phyloP scores from a whole-genome alignment of 2,329 filamentous ascomycete genomes.

The Cytospora chrysosperma region DNA sequence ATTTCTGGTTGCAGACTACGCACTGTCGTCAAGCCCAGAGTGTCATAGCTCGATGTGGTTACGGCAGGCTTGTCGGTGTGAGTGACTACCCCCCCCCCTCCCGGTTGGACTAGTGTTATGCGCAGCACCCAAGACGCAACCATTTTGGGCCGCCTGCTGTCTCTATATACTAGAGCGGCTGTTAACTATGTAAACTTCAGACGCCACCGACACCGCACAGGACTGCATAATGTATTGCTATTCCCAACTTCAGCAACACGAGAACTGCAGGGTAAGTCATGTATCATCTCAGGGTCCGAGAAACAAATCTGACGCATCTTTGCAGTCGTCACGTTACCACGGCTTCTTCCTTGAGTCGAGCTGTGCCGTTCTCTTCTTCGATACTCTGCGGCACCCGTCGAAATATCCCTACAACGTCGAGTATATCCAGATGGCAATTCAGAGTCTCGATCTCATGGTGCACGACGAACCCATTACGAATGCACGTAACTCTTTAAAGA shows the following conservation, averaged over 20 bases:
- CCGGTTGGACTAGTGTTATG: not conserved
- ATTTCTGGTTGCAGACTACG: slow-evolving; percentile 30
- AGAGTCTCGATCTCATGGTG: slow-evolving; percentile 29
- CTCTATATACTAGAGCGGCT: not conserved
- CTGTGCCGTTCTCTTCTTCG: slow-evolving; percentile 33
- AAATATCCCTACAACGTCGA: slow-evolving; percentile 33
- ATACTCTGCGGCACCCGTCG: slow-evolving; percentile 31
- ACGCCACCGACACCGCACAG: slow-evolving; percentile 33
- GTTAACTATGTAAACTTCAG: not conserved
- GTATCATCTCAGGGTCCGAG: not conserved
- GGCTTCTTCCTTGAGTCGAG: slow-evolving; percentile 33
- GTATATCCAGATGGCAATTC: slow-evolving; percentile 30
- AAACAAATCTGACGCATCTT: not conserved
- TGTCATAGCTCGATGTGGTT: slow-evolving; percentile 31
- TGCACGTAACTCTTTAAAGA: slow-evolving; percentile 26
- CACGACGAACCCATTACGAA: slow-evolving; percentile 26
- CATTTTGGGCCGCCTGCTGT: not conserved
- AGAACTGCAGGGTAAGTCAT: slow-evolving; percentile 8
- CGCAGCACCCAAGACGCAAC: no score
- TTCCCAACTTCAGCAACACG: slow-evolving; percentile 21
- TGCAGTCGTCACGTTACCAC: slow-evolving; percentile 21
- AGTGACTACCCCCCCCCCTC: not conserved
- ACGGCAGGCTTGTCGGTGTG: slow-evolving; percentile 31
- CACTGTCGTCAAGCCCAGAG: slow-evolving; percentile 21
- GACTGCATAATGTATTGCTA: slow-evolving; percentile 30